phyloP scores from a whole-genome alignment of 108 stramenopile genomes.

The Cyclotella sp. region DNA sequence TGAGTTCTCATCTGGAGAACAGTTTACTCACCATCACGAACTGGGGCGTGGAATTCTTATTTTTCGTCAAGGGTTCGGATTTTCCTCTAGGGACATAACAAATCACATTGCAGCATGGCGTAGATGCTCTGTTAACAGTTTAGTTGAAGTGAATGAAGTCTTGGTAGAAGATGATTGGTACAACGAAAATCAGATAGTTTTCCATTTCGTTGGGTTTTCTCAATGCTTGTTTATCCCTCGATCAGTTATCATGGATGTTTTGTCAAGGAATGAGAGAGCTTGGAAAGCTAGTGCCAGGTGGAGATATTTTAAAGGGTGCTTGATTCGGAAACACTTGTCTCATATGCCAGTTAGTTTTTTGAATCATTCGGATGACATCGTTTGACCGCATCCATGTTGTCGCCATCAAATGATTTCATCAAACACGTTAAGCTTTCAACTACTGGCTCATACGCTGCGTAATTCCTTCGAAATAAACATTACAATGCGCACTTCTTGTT shows the following conservation, averaged over 20 bases:
- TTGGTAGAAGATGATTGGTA: conserved; percentile 28
- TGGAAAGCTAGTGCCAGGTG: conserved; percentile 8
- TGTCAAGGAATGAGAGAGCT: conserved; percentile 2
- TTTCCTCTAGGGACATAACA: not conserved
- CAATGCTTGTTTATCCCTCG: conserved; percentile 29
- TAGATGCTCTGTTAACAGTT: not conserved
- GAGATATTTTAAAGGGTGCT: conserved; percentile 10
- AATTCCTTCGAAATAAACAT: too few species aligned
- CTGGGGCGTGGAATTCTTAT: conserved; percentile 33
- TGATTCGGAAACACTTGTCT: not conserved
- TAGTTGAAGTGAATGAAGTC: conserved; percentile 8
- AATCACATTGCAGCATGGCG: not conserved
- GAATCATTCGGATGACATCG: not conserved
- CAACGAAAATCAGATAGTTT: not conserved
- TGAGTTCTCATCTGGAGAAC: conserved; percentile 38
- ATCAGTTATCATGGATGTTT: conserved; percentile 20
- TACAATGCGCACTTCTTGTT: too few species aligned
- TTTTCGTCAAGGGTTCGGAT: conserved; percentile 26
- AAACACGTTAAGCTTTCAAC: too few species aligned
- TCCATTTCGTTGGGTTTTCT: conserved; percentile 5
- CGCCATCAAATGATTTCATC: too few species aligned
- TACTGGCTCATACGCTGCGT: too few species aligned
- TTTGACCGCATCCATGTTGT: not conserved
- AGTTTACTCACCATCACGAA: conserved; percentile 5
- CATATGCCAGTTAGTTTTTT: not conserved